phyloP scores from a whole-genome alignment of 306 rosid genomes.

The Phaseolus lunatus region DNA sequence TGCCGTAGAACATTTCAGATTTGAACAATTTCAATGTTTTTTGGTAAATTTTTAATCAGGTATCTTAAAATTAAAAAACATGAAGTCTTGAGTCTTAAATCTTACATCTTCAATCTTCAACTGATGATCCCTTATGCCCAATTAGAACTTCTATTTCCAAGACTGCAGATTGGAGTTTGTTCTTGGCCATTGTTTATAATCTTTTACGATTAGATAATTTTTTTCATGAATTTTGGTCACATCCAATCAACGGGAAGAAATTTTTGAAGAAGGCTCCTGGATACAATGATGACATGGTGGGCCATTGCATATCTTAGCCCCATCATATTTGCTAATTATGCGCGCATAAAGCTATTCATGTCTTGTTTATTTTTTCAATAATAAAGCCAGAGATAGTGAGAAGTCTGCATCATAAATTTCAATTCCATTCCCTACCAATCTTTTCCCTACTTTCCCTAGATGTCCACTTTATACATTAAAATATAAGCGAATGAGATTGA shows the following conservation, averaged over 20 bases:
- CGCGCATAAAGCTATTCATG: conserved; percentile 37
- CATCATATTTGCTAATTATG: conserved; percentile 41
- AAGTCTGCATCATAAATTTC: conserved; percentile 39
- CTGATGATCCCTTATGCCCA: conserved; percentile 10
- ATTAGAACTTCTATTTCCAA: background rate
- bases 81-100: conserved; percentile 1
- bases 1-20: conserved; percentile 13
- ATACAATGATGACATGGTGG: conserved; percentile 43
- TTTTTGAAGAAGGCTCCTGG: background rate
- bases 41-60: conserved; percentile 20
- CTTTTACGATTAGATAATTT: background rate
- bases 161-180: conserved; percentile 20
- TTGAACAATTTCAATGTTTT: conserved; percentile 16
- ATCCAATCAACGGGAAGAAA: background rate
- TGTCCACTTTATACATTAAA: conserved; percentile 46
- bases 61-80: background rate
- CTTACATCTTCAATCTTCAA: background rate
- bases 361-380: conserved; percentile 30
- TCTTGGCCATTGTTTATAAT: conserved; percentile 4
- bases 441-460: conserved; percentile 37
- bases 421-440: conserved; percentile 33
- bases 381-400: conserved; percentile 42
- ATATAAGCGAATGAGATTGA: conserved; percentile 27
- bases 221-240: conserved; percentile 14
- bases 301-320: conserved; percentile 42